Evolutionary conservation across 225 moss, liverwort and hornwort genomes (phyloP).

Genomic region (Bryum argenteum): DNA sequence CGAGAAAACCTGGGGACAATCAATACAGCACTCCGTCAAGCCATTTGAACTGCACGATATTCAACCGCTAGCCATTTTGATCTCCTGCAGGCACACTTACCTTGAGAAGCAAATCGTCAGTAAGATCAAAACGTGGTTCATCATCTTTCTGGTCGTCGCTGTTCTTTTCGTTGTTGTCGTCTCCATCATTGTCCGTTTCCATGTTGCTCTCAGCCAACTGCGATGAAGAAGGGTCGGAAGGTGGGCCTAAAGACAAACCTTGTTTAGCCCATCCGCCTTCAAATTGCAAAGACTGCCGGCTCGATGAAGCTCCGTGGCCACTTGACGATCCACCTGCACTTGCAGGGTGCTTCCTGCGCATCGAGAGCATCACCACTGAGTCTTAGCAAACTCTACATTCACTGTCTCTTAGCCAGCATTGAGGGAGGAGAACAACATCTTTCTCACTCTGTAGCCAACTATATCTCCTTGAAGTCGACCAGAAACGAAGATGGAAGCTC

Average conservation of each 20-base stretch:
- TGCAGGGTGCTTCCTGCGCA: constrained; percentile 59
- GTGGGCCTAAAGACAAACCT: constrained; percentile 45
- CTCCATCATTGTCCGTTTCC: constrained; percentile 53
- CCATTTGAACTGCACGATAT: not conserved
- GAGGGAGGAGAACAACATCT: not conserved
- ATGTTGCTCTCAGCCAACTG: constrained; percentile 45
- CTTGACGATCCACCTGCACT: constrained; percentile 65
- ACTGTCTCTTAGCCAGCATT: no score
- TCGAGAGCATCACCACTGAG: constrained; percentile 9
- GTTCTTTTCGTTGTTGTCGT: constrained; percentile 64
- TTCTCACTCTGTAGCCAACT: constrained; percentile 7
- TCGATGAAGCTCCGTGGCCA: constrained; percentile 57
- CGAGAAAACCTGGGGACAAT: constrained; percentile 78
- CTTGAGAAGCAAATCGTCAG: constrained; percentile 90
- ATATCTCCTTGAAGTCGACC: not conserved
- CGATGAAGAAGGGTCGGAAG: constrained; percentile 37
- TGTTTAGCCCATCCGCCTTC: constrained; percentile 47
- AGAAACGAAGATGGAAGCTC: no score
- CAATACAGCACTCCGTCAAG: constrained; percentile 15
- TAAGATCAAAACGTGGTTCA: constrained; percentile 83
- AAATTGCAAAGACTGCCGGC: constrained; percentile 53
- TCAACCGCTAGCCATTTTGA: not conserved
- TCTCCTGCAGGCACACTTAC: constrained; percentile 34
- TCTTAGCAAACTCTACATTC: not conserved
- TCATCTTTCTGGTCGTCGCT: constrained; percentile 51